phyloP scores from a whole-genome alignment of 2,329 filamentous ascomycete species.

The Claviceps sp. region DNA sequence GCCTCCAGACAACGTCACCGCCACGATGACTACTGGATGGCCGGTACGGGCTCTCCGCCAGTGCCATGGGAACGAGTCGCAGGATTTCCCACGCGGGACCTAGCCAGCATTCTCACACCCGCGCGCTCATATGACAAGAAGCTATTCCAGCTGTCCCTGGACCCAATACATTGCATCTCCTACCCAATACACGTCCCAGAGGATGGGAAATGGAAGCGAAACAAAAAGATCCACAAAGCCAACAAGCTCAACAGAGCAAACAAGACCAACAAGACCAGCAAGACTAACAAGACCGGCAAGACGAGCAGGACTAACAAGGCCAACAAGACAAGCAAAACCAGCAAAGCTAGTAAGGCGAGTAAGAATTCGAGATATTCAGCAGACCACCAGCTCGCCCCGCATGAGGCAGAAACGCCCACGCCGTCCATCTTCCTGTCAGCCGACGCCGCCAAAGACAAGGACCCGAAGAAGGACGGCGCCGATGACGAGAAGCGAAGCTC shows the following conservation, averaged over 20 bases:
- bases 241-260: background rate
- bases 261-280: constrained; percentile 32
- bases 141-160: constrained; percentile 69
- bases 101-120: constrained; percentile 70
- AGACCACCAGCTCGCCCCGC: constrained; percentile 14
- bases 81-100: constrained; percentile 60
- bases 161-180: constrained; percentile 67
- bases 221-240: constrained; percentile 26
- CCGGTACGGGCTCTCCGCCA: constrained; percentile 41
- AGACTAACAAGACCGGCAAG: constrained; percentile 20
- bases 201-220: constrained; percentile 65
- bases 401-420: constrained; percentile 15
- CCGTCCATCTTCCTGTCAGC: constrained; percentile 13
- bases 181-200: constrained; percentile 73
- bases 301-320: background rate
- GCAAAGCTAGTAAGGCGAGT: constrained; percentile 31
- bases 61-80: constrained; percentile 61
- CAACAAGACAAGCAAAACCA: constrained; percentile 13
- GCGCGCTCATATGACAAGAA: constrained; percentile 65
- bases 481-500: constrained; percentile 49
- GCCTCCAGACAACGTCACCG: constrained; percentile 32
- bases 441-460: constrained; percentile 16
- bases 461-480: constrained; percentile 32
- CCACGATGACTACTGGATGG: constrained; percentile 41
- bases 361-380: constrained; percentile 21